Conservation (phyloP, 108 stramenopile genomes). For the Nannochloropsis oceanica region DNA sequence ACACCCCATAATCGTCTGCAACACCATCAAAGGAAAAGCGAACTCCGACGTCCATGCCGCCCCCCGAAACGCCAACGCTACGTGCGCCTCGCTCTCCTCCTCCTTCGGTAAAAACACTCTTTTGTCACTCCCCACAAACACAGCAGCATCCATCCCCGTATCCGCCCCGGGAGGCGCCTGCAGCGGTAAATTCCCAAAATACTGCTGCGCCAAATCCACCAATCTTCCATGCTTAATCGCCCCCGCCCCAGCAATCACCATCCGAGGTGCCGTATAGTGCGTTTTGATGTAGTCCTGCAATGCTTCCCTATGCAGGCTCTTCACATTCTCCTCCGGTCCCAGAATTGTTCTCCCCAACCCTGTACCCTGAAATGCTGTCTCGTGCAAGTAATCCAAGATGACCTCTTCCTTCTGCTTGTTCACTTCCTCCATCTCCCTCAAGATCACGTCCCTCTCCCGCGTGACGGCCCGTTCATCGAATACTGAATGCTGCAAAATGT, state of each 20-base stretch:
- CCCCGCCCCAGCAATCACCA: constrained; percentile 96
- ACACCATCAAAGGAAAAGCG: constrained; percentile 93
- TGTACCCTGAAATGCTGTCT: constrained; percentile 80
- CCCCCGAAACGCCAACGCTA: constrained; percentile 90
- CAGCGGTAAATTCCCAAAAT: constrained; percentile 69
- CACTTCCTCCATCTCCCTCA: constrained; percentile 97
- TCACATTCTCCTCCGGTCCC: constrained; percentile 84
- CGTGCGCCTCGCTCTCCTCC: constrained; percentile 55
- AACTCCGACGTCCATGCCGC: constrained; percentile 91
- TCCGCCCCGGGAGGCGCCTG: constrained; percentile 40
- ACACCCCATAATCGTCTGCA: constrained; percentile 88
- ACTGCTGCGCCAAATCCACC: constrained; percentile 63
- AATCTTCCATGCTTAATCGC: constrained; percentile 75
- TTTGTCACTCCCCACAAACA: constrained; percentile 86
- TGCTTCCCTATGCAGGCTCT: constrained; percentile 57
- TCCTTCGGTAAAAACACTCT: constrained; percentile 67
- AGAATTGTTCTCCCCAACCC: constrained; percentile 93
- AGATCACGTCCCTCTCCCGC: constrained; percentile 90
- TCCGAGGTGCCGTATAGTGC: constrained; percentile 94
- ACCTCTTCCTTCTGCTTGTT: constrained; percentile 96
- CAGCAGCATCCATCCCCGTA: constrained; percentile 45
- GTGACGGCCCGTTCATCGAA: constrained; percentile 70
- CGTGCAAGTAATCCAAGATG: constrained; percentile 93
- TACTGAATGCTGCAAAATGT: constrained; percentile 72
- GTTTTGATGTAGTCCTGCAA: constrained; percentile 75